A percentile compares a stretch with the other conserved stretches of the same genome.
phyloP scores from a whole-genome alignment of 2,329 filamentous ascomycete genomes.

The Xylariaceae sp. region DNA sequence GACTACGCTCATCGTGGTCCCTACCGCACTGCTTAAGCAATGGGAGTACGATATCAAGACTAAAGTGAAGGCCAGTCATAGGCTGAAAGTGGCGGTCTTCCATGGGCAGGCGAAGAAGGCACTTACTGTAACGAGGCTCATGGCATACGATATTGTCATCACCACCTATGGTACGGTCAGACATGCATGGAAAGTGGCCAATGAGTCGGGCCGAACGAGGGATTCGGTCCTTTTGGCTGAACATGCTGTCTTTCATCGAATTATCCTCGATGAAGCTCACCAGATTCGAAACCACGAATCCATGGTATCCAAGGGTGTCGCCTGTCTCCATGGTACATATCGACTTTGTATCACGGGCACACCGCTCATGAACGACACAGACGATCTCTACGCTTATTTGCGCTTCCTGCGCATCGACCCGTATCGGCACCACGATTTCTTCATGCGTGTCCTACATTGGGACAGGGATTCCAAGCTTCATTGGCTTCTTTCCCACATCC shows the following conservation, averaged over 20 bases:
- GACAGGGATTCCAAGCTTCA: conserved; percentile 55
- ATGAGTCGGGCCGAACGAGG: conserved; percentile 42
- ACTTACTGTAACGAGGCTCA: conserved; percentile 41
- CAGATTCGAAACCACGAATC: conserved; percentile 73
- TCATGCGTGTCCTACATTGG: conserved; percentile 41
- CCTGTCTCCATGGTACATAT: conserved; percentile 54
- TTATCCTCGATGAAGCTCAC: conserved; percentile 78
- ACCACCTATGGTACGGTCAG: conserved; percentile 73
- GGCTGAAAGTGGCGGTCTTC: conserved; percentile 28
- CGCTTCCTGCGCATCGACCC: conserved; percentile 73
- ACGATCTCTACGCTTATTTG: conserved; percentile 73
- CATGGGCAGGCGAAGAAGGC: conserved; percentile 22
- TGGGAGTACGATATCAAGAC: conserved; percentile 29
- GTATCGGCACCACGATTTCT: conserved; percentile 53
- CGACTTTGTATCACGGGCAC: conserved; percentile 77
- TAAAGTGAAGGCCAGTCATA: conserved; percentile 27
- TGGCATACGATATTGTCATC: conserved; percentile 66
- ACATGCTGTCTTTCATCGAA: conserved; percentile 59
- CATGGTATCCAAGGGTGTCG: conserved; percentile 56
- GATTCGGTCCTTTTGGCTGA: conserved; percentile 37
- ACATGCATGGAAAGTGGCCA: conserved; percentile 59
- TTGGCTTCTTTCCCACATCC: conserved; percentile 70
- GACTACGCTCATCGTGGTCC: conserved; percentile 30
- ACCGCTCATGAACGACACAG: conserved; percentile 82
- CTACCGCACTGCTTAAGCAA: conserved; percentile 27